phyloP scores from a whole-genome alignment of 2,329 filamentous ascomycete genomes.

The Alternaria sp. region DNA sequence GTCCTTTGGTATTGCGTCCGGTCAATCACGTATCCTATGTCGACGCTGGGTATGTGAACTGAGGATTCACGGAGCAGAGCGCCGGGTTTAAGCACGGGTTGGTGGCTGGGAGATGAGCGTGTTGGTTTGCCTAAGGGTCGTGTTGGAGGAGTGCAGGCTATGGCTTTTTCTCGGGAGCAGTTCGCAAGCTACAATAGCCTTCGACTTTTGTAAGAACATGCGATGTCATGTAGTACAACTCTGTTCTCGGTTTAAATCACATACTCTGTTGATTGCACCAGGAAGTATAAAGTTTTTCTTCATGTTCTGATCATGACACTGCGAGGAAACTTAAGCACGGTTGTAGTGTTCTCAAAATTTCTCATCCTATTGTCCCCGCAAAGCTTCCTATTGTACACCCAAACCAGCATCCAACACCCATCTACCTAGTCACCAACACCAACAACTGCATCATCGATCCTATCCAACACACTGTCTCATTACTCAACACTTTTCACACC shows the following conservation, averaged over 20 bases:
- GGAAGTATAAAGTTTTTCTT: no score
- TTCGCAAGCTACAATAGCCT: neutral
- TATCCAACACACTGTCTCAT: neutral
- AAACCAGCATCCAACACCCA: neutral
- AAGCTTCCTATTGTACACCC: slow-evolving; percentile 5
- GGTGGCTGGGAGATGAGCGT: neutral
- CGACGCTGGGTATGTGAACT: neutral
- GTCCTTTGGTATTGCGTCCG: neutral
- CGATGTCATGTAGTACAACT: neutral
- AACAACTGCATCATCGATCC: neutral
- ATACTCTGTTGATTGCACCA: neutral
- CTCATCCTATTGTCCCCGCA: neutral
- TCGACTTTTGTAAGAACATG: neutral
- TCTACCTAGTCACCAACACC: neutral
- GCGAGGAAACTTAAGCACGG: neutral
- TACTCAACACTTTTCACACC: slow-evolving; percentile 1
- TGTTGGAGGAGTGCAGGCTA: neutral
- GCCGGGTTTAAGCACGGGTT: neutral
- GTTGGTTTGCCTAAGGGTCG: neutral
- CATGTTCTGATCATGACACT: neutral
- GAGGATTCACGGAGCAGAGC: neutral
- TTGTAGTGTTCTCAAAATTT: neutral
- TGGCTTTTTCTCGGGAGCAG: neutral
- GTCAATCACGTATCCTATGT: neutral
- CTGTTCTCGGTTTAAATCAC: neutral